These are phyloP conservation scores for Chrysoporthe puriensis DNA, from an alignment of 2,329 filamentous ascomycete species.

Conservation along the genomic window DNA sequence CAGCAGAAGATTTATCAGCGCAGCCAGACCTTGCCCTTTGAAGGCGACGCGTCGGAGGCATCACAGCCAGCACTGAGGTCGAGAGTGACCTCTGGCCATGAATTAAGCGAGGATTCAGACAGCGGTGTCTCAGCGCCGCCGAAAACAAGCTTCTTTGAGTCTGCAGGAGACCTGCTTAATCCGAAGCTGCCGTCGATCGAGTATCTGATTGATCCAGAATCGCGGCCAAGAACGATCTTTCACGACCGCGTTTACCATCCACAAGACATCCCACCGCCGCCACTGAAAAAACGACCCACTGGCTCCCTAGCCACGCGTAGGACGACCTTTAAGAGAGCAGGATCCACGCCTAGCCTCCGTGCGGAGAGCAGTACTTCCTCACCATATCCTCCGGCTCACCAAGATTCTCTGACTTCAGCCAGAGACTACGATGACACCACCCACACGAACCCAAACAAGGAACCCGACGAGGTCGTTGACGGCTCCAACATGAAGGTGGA, in stretches of 20 bases:
- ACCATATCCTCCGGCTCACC: conserved; percentile 42
- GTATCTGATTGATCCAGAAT: conserved; percentile 82
- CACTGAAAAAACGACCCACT: conserved; percentile 59
- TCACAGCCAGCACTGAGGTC: conserved; percentile 42
- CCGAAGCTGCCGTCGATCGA: conserved; percentile 81
- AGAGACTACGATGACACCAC: conserved; percentile 57
- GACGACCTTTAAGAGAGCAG: conserved; percentile 31
- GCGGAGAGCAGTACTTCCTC: conserved; percentile 40
- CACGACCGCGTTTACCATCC: conserved; percentile 96
- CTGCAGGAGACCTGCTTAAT: conserved; percentile 88
- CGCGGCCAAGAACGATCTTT: conserved; percentile 87
- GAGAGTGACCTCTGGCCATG: conserved; percentile 54
- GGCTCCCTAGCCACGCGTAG: conserved; percentile 40
- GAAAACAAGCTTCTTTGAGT: conserved; percentile 91
- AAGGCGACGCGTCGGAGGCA: conserved; percentile 40
- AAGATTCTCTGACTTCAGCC: conserved; percentile 48
- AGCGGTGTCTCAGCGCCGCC: conserved; percentile 71
- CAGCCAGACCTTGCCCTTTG: conserved; percentile 71
- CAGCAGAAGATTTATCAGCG: conserved; percentile 73
- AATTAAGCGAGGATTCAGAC: conserved; percentile 47
- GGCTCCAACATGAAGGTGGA: conserved; percentile 82
- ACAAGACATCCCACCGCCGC: conserved; percentile 84
- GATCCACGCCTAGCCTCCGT: conserved; percentile 26
- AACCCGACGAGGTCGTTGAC: conserved; percentile 55
- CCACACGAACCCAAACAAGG: conserved; percentile 51